Evolutionary conservation across 73 alveolate genomes (phyloP).

Genomic region (Stentor coeruleus): DNA sequence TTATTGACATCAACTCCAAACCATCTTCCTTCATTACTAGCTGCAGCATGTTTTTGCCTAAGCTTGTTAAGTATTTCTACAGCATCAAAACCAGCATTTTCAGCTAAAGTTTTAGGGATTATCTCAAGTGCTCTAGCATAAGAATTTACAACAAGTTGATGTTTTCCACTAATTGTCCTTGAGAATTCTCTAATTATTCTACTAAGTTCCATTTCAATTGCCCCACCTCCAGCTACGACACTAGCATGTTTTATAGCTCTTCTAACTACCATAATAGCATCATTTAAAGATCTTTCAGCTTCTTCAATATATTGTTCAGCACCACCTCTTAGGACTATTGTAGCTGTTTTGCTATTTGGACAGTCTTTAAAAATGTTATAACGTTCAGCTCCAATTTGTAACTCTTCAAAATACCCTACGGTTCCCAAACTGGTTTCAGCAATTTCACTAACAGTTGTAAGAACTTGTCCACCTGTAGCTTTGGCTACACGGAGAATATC

Average conservation of each 20-base stretch:
- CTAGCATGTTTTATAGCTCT: slow-evolving; percentile 82
- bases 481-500: slow-evolving; percentile 86
- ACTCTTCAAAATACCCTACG: slow-evolving; percentile 94
- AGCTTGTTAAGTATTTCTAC: slow-evolving; percentile 76
- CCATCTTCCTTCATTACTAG: slow-evolving; percentile 83
- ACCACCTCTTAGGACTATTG: slow-evolving; percentile 97
- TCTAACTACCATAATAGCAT: slow-evolving; percentile 92
- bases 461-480: slow-evolving; percentile 93
- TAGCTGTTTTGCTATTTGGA: slow-evolving; percentile 81
- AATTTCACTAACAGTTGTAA: slow-evolving; percentile 89
- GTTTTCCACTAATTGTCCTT: slow-evolving; percentile 65
- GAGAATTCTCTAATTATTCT: slow-evolving; percentile 83
- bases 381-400: slow-evolving; percentile 89
- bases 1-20: slow-evolving; percentile 87
- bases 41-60: slow-evolving; percentile 88
- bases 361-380: slow-evolving; percentile 56
- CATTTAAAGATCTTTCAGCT: slow-evolving; percentile 95
- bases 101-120: slow-evolving; percentile 95
- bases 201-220: slow-evolving; percentile 92
- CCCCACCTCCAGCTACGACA: slow-evolving; percentile 88
- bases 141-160: slow-evolving; percentile 79
- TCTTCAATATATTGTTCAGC: slow-evolving; percentile 97
- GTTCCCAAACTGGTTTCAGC: slow-evolving; percentile 78
- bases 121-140: slow-evolving; percentile 95
- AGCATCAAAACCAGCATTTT: slow-evolving; percentile 84